Evolutionary conservation across 2,329 filamentous ascomycete genomes (phyloP), one percentile per base, ranked within the genome.

Genomic region (Aphanocladium album): DNA sequence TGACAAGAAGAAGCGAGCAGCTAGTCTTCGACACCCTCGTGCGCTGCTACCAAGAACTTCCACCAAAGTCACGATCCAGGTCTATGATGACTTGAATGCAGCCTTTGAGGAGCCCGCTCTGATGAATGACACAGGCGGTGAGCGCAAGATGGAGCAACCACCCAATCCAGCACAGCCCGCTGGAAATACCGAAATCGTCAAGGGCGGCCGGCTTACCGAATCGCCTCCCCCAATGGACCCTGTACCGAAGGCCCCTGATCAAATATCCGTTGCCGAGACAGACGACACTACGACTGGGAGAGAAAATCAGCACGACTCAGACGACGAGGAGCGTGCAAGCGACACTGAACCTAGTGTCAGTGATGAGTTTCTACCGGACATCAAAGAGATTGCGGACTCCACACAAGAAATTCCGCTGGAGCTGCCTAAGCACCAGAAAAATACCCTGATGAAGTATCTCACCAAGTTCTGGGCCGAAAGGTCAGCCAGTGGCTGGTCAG

Each of bases 401-500:
- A 84, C 77, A 67, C 78, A 79, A 1, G 85, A 87, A 57, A 81
- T 86, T 25, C 81, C 83, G 0, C 75, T 90, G 11, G 91, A 96
- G 67, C 81, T 99, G 14, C 91, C 92, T 1, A 96, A 91, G 69
- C 91, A 98, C 70, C 91, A 97, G 70, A 95, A 93, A 73, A 93
- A 87, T 61, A 97, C 92, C 50, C 79, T 98, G 65, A 89, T 99
- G 85, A 96, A 96, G 71, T 92, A 97, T 78, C 81, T 99, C 50
- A 95, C 92, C 17, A 97, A 93, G 69, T 99, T 99, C 74, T 99
- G 95, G 95, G 96, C 95, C 2, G 96, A 99, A 74, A 86, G 95
- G 57, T 98, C 95, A 52, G 91, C 96, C 25, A 97, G 92, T 72
- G 93, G 93, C 41, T 99, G 95, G 95, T 84, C 89, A 6, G 85